Percentiles rank a stretch among this genome's conserved stretches.
phyloP scores from a whole-genome alignment of 768 basidiomycete genomes.

The Amanita pseudoporphyria region DNA sequence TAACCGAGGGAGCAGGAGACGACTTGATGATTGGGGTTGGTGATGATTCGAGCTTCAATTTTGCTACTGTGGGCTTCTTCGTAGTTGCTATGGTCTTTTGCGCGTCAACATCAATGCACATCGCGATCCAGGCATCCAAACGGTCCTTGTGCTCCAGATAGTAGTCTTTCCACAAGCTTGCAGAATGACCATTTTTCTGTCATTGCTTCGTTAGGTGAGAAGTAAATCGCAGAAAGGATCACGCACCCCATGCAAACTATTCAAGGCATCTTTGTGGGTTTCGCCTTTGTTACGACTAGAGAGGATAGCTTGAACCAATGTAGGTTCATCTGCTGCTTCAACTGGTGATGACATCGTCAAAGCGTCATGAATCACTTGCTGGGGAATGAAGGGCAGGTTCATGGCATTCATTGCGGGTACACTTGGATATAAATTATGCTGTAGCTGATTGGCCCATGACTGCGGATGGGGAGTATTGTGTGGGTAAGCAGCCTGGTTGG shows the following conservation, averaged over 20 bases:
- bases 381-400: constrained; percentile 35
- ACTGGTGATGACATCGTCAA: constrained; percentile 44
- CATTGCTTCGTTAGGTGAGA: constrained; percentile 11
- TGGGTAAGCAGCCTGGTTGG: constrained; percentile 11
- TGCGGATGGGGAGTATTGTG: constrained; percentile 18
- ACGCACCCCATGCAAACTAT: constrained; percentile 56
- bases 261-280: constrained; percentile 59
- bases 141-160: constrained; percentile 61
- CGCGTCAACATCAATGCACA: constrained; percentile 17
- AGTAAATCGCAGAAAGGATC: not conserved
- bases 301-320: constrained; percentile 42
- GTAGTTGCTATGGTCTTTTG: constrained; percentile 3
- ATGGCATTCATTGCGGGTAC: constrained; percentile 26
- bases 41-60: constrained; percentile 26
- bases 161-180: constrained; percentile 73
- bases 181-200: constrained; percentile 40
- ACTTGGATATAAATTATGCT: constrained; percentile 20
- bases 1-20: constrained; percentile 13
- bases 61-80: constrained; percentile 26
- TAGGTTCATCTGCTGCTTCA: constrained; percentile 46
- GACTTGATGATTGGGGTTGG: constrained; percentile 15
- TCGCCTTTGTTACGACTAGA: constrained; percentile 29
- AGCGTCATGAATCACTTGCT: constrained; percentile 49
- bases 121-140: constrained; percentile 38
- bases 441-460: constrained; percentile 25